phyloP scores from a whole-genome alignment of 1,139 yeast species.

The Protomyces pachydermus region DNA sequence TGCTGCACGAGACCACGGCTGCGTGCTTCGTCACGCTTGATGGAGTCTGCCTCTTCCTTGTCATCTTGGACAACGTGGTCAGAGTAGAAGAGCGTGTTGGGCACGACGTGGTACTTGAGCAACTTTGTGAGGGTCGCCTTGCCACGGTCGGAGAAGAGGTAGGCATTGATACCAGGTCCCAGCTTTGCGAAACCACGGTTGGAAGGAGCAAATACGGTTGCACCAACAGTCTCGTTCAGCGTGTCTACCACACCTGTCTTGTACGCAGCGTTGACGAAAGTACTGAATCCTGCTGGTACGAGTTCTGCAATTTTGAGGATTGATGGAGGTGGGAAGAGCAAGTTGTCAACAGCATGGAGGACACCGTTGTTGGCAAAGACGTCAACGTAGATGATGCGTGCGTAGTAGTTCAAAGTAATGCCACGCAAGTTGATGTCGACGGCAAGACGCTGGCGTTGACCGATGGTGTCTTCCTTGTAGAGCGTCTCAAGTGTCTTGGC shows the following conservation, averaged over 20 bases:
- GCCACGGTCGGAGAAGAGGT: slow-evolving; percentile 28
- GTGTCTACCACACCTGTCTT: slow-evolving; percentile 27
- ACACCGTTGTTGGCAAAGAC: slow-evolving; percentile 29
- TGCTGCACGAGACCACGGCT: slow-evolving; percentile 15
- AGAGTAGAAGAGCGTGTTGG: slow-evolving; percentile 28
- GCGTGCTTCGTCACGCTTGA: slow-evolving; percentile 4
- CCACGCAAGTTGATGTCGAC: slow-evolving; percentile 28
- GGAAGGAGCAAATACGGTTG: slow-evolving; percentile 30
- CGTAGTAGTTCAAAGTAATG: slow-evolving; percentile 27
- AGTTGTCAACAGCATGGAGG: slow-evolving; percentile 28
- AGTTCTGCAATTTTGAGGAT: slow-evolving; percentile 19
- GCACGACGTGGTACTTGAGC: slow-evolving; percentile 29
- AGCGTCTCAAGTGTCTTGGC: slow-evolving; percentile 27
- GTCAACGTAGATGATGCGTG: slow-evolving; percentile 27
- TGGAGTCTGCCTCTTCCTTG: slow-evolving; percentile 17
- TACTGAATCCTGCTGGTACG: slow-evolving; percentile 16
- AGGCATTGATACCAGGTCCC: slow-evolving; percentile 29
- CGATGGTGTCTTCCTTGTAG: slow-evolving; percentile 24
- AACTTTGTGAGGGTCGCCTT: slow-evolving; percentile 25
- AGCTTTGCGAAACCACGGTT: slow-evolving; percentile 28
- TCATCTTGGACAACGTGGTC: slow-evolving; percentile 15
- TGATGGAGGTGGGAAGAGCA: slow-evolving; percentile 27
- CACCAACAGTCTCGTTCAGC: slow-evolving; percentile 23
- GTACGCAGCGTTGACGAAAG: slow-evolving; percentile 30
- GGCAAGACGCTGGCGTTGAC: slow-evolving; percentile 27